Conservation (phyloP, 2,329 filamentous ascomycete species). For the Fusarium brevicatenulatum region DNA sequence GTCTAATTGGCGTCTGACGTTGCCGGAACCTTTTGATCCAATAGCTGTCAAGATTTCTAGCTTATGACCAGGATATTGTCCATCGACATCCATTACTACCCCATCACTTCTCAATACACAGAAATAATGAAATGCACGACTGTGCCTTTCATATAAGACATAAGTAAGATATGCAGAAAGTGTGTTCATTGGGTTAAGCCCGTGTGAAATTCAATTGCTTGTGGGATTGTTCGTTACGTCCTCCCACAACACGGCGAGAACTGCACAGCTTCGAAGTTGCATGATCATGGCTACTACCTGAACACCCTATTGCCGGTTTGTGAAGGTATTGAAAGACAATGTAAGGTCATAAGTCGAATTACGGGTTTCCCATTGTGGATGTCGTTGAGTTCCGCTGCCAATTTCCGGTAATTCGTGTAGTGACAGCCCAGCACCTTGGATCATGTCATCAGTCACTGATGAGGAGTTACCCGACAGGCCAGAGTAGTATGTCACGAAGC, state of each 20-base stretch:
- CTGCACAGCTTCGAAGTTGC: neutral
- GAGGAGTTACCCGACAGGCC: neutral
- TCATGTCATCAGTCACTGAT: neutral
- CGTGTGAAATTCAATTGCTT: neutral
- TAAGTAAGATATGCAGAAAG: neutral
- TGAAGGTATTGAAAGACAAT: neutral
- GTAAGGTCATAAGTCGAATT: neutral
- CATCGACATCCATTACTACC: too few species aligned
- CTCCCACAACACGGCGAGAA: neutral
- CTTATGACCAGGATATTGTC: neutral
- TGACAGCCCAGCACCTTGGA: neutral
- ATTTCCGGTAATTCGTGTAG: neutral
- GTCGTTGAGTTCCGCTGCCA: neutral
- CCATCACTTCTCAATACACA: neutral
- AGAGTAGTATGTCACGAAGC: neutral
- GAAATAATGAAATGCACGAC: neutral
- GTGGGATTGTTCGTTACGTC: neutral
- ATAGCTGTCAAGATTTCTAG: neutral
- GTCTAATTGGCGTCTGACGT: neutral
- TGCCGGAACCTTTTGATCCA: neutral
- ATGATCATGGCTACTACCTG: neutral
- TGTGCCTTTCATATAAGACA: neutral
- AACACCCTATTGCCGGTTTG: neutral
- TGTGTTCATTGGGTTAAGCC: too few species aligned
- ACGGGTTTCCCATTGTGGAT: neutral